Base-by-base conservation (phyloP, 1,284 basidiomycete genomes). In the Fomitopsis palustris region DNA sequence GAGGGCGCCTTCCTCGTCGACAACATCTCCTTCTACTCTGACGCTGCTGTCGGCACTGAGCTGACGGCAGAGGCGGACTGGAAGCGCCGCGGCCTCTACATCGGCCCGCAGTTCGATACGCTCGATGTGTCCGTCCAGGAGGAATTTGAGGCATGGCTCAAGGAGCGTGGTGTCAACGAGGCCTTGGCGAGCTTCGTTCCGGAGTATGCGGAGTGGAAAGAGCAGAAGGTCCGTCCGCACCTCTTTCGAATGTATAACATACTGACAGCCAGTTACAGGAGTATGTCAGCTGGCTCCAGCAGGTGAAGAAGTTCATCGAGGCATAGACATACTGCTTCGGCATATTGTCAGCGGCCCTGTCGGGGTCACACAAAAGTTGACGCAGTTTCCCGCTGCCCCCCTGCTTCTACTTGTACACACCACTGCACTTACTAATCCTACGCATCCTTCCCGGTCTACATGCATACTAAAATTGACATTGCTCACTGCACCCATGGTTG, bases 51-150 rank as follows among this genome's bases (percentile, higher is more conserved):
- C 37, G 95, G 90, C 16, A 89, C 86, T 10, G 88, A 90, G 35
- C 75, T 94, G 64, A 93, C 88, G 21, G 88, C 93, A 7, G 95
- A 98, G 64, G 91, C 91, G 14, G 96, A 98, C 77, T 98, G 93
- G 93, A 89, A 90, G 71, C 86, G 96, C 55, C 85, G 95, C 45
- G 93, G 92, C 9, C 77, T 91, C 65, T 98, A 97, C 81, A 87
- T 97, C 71, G 96, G 96, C 3, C 96, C 96, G 57, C 61, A 88
- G 84, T 98, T 98, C 70, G 93, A 96, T 62, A 93, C 95, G 55
- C 86, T 98, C 52, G 96, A 98, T 71, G 81, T 90, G 35, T 74
- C 75, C 6, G 85, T 99, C 10, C 96, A 98, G 77, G 87, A 90
- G 61, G 88, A 92, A 71, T 93, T 96, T 70, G 88, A 93, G 69